phyloP scores from a whole-genome alignment of 2,329 filamentous ascomycete species.

The Botrytis tulipae region DNA sequence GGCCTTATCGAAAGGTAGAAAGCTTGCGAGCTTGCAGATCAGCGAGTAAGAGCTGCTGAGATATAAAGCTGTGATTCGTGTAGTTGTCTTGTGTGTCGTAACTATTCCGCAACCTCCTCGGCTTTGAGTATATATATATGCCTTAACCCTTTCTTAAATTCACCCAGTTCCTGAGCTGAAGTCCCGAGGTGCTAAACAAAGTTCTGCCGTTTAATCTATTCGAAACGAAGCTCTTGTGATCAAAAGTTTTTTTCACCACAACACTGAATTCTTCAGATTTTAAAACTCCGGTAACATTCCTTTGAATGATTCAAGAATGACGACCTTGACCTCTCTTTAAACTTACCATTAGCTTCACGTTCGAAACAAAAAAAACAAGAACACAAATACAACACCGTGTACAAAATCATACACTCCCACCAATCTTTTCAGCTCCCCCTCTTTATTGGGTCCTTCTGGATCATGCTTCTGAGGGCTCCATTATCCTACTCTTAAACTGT shows the following conservation, averaged over 20 bases:
- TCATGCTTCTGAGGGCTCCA: not conserved
- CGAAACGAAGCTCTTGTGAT: not conserved
- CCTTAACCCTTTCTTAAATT: not conserved
- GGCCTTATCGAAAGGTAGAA: not conserved
- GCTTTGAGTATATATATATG: not conserved
- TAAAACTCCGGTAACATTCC: not conserved
- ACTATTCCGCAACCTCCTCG: not conserved
- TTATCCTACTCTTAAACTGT: not conserved
- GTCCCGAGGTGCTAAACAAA: not conserved
- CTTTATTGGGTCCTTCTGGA: conserved; percentile 4
- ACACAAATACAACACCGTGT: conserved; percentile 1
- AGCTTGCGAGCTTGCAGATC: not conserved
- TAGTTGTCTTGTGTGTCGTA: not conserved
- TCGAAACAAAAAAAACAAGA: not conserved
- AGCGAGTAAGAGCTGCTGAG: not conserved
- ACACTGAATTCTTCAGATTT: not conserved
- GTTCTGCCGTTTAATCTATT: not conserved
- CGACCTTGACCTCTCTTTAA: not conserved
- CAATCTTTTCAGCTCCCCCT: conserved; percentile 13
- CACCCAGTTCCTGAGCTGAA: not conserved
- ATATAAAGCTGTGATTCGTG: not conserved
- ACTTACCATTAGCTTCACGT: not conserved
- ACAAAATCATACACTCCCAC: not conserved
- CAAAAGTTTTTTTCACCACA: not conserved
- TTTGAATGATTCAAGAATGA: not conserved